A percentile compares a stretch with the other conserved stretches of the same genome.
Conservation (phyloP, 1,139 yeast genomes). For the Tardiomyces blankii region DNA sequence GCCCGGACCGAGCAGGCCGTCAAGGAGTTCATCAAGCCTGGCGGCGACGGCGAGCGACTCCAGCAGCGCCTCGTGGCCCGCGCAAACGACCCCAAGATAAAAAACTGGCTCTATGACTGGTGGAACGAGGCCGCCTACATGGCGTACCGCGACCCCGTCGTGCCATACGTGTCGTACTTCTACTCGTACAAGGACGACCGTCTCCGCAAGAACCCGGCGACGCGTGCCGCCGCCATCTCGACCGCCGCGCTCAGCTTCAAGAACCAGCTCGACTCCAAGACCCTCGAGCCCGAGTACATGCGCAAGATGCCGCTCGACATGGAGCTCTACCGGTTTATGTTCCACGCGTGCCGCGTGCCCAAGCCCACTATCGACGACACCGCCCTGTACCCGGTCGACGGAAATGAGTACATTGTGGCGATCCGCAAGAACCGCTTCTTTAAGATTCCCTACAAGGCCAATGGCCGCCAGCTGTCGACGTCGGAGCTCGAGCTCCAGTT, state of each 20-base stretch:
- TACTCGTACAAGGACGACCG: constrained; percentile 64
- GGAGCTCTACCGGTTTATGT: constrained; percentile 89
- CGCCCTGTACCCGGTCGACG: constrained; percentile 32
- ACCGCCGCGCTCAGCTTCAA: constrained; percentile 32
- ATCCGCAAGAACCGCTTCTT: constrained; percentile 71
- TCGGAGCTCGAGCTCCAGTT: constrained; percentile 60
- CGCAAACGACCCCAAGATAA: constrained; percentile 42
- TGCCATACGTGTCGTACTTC: constrained; percentile 88
- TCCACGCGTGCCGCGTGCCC: constrained; percentile 81
- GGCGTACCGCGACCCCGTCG: constrained; percentile 85
- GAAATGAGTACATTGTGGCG: constrained; percentile 64
- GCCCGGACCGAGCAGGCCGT: constrained; percentile 48
- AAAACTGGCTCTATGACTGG: constrained; percentile 86
- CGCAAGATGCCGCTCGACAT: constrained; percentile 80
- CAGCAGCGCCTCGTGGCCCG: constrained; percentile 55
- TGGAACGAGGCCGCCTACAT: constrained; percentile 95
- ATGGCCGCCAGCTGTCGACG: constrained; percentile 46
- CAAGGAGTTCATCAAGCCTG: constrained; percentile 49
- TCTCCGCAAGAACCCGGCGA: constrained; percentile 51
- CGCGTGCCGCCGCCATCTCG: constrained; percentile 57
- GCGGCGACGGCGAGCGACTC: constrained; percentile 56
- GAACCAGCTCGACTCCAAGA: constrained; percentile 25
- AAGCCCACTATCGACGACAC: constrained; percentile 32
- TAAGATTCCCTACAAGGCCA: constrained; percentile 50
- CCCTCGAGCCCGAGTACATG: constrained; percentile 62